Evolutionary conservation across 2,329 filamentous ascomycete species (phyloP), one percentile per base, ranked within the genome.

Genomic region (Periconia sp.): DNA sequence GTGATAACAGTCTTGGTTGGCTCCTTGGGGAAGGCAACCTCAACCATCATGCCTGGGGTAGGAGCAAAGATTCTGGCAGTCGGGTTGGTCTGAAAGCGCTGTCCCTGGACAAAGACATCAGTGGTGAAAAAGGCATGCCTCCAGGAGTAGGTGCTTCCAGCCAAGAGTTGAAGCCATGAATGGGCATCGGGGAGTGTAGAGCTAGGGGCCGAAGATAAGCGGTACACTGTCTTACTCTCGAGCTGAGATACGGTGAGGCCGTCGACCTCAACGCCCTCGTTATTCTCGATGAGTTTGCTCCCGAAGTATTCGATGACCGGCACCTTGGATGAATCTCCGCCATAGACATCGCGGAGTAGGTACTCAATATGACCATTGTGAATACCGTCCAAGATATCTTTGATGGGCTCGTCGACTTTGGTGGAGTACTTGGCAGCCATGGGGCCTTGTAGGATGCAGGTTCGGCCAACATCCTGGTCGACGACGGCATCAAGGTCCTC

Each of bases 61-160:
- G 94, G 94, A 9, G 89, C 86, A 55, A 97, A 92, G 46, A 99
- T 91, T 43, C 92, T 86, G 68, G 86, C 88, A 75, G 96, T 88
- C 0, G 94, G 95, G 74, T 99, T 99, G 44, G 90, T 95, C 76
- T 97, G 90, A 77, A 96, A 97, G 66, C 95, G 91, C 70, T 96
- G 88, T 12, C 92, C 94, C 72, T 99, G 94, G 4, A 96, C 89
- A 54, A 96, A 86, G 19, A 96, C 88, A 56, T 99, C 92, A 0
- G 92, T 88, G 46, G 90, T 89, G 73, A 99, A 92, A 46, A 99
- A 84, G 19, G 94, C 94, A 66, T 96, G 90, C 46, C 92, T 85
- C 94, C 94, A 99, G 36, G 89, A 96, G 64, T 92, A 89, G 47
- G 81, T 85, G 35, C 84, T 82, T 13, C 94, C 94, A 28, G 92